Conservation (phyloP, 1,284 basidiomycete genomes). For the Coriolopsis trogii region DNA sequence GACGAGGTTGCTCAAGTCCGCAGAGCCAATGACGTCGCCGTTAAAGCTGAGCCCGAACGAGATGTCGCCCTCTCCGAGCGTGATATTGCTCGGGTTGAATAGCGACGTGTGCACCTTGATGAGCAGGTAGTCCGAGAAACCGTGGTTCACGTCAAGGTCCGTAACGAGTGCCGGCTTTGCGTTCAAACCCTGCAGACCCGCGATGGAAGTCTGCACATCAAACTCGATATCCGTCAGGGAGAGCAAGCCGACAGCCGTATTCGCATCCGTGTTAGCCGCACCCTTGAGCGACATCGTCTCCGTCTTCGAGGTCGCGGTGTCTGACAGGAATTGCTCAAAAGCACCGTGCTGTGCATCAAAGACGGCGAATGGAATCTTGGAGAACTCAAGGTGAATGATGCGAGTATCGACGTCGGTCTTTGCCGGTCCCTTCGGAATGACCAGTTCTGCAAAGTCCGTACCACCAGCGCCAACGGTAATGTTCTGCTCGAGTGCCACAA, state of each 20-base stretch:
- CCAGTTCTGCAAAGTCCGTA: conserved; percentile 62
- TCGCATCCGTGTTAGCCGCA: conserved; percentile 58
- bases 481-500: conserved; percentile 63
- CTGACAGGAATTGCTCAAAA: conserved; percentile 72
- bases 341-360: conserved; percentile 51
- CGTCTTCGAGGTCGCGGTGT: conserved; percentile 55
- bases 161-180: conserved; percentile 61
- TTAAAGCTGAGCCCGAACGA: conserved; percentile 59
- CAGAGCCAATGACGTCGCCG: conserved; percentile 13
- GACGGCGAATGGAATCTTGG: conserved; percentile 63
- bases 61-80: conserved; percentile 70
- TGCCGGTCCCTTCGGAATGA: conserved; percentile 61
- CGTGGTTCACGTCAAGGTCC: conserved; percentile 71
- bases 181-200: conserved; percentile 70
- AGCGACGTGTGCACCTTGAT: conserved; percentile 66
- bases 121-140: conserved; percentile 68
- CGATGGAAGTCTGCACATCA: conserved; percentile 61
- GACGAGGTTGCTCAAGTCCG: conserved; percentile 43
- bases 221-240: conserved; percentile 65
- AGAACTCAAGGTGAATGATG: conserved; percentile 66
- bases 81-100: conserved; percentile 73
- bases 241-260: conserved; percentile 77
- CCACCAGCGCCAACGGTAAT: conserved; percentile 61
- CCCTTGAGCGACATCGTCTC: conserved; percentile 64
- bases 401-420: conserved; percentile 66